Base-by-base conservation (phyloP, 2,329 filamentous ascomycete species). In the Aspergillus sp. region DNA sequence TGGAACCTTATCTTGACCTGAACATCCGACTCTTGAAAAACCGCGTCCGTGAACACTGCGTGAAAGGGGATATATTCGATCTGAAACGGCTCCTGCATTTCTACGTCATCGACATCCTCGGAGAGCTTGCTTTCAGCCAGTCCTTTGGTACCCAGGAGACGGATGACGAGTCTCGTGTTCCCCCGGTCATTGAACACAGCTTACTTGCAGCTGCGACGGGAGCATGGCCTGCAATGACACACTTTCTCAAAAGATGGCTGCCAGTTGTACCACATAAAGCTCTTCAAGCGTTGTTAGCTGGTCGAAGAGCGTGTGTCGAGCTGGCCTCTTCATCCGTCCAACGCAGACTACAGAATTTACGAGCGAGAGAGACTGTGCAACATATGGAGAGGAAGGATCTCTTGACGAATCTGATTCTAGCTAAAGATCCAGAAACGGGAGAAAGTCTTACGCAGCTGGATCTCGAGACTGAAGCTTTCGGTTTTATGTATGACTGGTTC, bases 381-480 rank as follows among this genome's bases (percentile, higher is more conserved):
- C 6, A 33, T 33, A 9, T 9, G 6, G 49, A 60, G 43, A 54
- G 58, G 12, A 65, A 64, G 34, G 61, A 66, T 30, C 52, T 68
- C 7, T 48, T 69, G 5, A 68, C 64, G 0, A 64, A 60, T 45
- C 44, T 69, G n/a, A 67, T 68, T 6, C n/a, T 58, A 9, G 64
- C 66, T 1, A 63, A 56, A 27, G 48, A 68, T 44, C 66, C 66
- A 1, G 63, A 67, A n/a, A 67, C 64, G 1, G 64, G 65, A 0
- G 56, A 58, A 30, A 46, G 38, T 1, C 49, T 69, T n/a, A 57
- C 54, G 1, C 52, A 57, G 35, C 45, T 34, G 1, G 65, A 69
- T 29, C 48, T 68, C 1, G 59, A 65, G 43, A 61, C 65, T 0
- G 64, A 69, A 42, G 64, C 64, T 3, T 69, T 68, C 52, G 65